These are phyloP conservation scores for Claviceps paspali DNA, from an alignment of 2,329 filamentous ascomycete genomes.

Conservation along the genomic window DNA sequence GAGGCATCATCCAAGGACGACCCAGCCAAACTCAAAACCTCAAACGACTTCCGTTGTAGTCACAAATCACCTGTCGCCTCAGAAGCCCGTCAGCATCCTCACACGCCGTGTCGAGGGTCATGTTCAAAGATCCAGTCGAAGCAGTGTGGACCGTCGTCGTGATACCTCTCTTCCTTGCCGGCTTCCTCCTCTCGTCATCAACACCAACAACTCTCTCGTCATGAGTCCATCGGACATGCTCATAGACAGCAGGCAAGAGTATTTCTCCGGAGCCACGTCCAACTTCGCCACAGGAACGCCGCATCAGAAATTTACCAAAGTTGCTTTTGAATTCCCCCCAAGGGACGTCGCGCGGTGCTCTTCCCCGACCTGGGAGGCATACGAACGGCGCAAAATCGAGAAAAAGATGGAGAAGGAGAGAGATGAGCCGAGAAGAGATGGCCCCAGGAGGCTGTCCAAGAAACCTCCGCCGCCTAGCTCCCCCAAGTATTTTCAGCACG, in stretches of 20 bases:
- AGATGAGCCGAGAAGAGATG: conserved; percentile 12
- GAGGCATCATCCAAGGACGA: conserved; percentile 7
- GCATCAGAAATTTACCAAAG: conserved; percentile 14
- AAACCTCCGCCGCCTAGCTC: conserved; percentile 17
- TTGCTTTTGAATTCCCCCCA: conserved; percentile 17
- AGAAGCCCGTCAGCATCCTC: conserved; percentile 7
- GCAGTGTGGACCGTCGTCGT: conserved; percentile 1
- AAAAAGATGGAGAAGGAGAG: conserved; percentile 27
- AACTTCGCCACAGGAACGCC: conserved; percentile 5
- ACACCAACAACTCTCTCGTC: conserved; percentile 4
- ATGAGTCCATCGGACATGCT: conserved; percentile 4
- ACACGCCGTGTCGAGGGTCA: conserved; percentile 5
- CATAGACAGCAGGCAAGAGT: conserved; percentile 5
- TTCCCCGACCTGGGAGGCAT: conserved; percentile 47
- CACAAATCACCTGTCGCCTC: not conserved
- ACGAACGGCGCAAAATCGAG: conserved; percentile 36
- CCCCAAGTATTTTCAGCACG: conserved; percentile 6
- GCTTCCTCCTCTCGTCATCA: conserved; percentile 8
- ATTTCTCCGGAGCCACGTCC: conserved; percentile 1
- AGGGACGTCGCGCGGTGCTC: conserved; percentile 28
- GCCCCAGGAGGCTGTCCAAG: conserved; percentile 15
- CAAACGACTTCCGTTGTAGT: not conserved
- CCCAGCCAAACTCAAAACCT: conserved; percentile 2
- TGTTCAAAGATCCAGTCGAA: conserved; percentile 2
- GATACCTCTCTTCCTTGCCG: conserved; percentile 4